Evolutionary conservation across 306 rosid species (phyloP).

Genomic region (cucumber (Cucumis sativus)): Cucumber_9930_V3 NC_026655.2:21861001-21861500

Average conservation of each 20-base stretch:
- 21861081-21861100: too few species aligned
- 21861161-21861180: too few species aligned
- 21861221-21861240: neutral
- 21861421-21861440: constrained; percentile 5
- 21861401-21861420: constrained; percentile 55
- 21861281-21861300: neutral
- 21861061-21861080: too few species aligned
- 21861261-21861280: neutral
- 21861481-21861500: neutral
- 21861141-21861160: too few species aligned
- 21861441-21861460: constrained; percentile 9
- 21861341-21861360: constrained; percentile 61
- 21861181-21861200: too few species aligned
- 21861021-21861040: too few species aligned
- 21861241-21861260: neutral
- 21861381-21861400: constrained; percentile 82
- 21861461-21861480: constrained; percentile 4
- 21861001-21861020: too few species aligned
- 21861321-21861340: constrained; percentile 45
- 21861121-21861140: too few species aligned
- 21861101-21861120: too few species aligned
- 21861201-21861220: neutral
- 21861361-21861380: constrained; percentile 65
- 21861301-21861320: constrained; percentile 8
- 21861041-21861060: too few species aligned